These are phyloP conservation scores for Ustilago vetiveriae DNA, from an alignment of 1,284 basidiomycete genomes.

Conservation along the genomic window DNA sequence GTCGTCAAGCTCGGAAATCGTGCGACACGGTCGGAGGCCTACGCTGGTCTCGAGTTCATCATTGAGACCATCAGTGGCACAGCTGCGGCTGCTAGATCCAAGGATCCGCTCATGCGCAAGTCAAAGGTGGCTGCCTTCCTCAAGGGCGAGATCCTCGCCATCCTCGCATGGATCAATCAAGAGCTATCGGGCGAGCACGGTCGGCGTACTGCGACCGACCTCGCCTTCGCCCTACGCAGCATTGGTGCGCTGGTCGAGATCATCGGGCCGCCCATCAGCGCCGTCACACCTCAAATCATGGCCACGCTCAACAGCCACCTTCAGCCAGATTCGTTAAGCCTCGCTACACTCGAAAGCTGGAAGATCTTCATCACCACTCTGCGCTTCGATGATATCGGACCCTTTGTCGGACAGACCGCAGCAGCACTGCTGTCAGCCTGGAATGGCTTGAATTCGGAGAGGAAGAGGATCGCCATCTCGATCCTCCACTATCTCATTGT, in stretches of 20 bases:
- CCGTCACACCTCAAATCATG: constrained; percentile 74
- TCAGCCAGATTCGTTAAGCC: constrained; percentile 76
- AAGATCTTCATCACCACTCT: constrained; percentile 79
- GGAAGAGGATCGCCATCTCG: constrained; percentile 73
- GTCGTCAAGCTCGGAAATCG: constrained; percentile 59
- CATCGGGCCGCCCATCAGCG: constrained; percentile 72
- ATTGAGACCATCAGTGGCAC: constrained; percentile 41
- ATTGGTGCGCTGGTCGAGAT: constrained; percentile 78
- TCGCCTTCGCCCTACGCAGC: constrained; percentile 71
- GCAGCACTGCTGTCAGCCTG: constrained; percentile 85
- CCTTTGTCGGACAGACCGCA: constrained; percentile 86
- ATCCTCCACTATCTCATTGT: constrained; percentile 80
- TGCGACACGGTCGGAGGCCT: constrained; percentile 42
- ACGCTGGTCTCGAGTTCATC: constrained; percentile 56
- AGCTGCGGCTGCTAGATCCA: constrained; percentile 14
- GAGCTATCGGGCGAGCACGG: constrained; percentile 62
- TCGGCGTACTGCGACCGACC: constrained; percentile 48
- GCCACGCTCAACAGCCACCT: constrained; percentile 93
- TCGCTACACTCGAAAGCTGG: constrained; percentile 85
- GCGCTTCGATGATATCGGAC: constrained; percentile 78
- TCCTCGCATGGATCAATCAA: constrained; percentile 64
- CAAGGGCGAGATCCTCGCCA: constrained; percentile 58
- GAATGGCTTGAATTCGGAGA: constrained; percentile 74
- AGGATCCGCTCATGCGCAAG: constrained; percentile 14
- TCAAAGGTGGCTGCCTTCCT: constrained; percentile 49